Conservation (phyloP, 2,329 filamentous ascomycete genomes). For the Aspergillus spinulosporus region DNA sequence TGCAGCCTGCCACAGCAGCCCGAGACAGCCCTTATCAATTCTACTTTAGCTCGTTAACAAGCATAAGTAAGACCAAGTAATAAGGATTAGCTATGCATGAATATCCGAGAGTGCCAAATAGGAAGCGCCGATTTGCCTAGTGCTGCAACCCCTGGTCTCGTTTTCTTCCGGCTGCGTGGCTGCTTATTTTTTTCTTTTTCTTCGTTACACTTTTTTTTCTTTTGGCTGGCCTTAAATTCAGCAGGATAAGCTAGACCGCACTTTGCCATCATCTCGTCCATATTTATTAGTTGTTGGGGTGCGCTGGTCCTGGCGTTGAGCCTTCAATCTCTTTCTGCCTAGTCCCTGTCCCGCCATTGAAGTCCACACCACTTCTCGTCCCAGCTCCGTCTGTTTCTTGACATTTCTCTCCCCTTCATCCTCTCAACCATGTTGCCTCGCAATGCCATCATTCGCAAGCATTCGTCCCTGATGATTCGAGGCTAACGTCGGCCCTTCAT, state of each 20-base stretch:
- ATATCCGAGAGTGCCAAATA: slow-evolving; percentile 3
- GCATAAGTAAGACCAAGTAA: not conserved
- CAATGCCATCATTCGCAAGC: not conserved
- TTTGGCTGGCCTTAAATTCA: not conserved
- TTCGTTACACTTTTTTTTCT: not conserved
- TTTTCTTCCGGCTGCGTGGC: slow-evolving; percentile 2
- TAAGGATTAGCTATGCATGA: not conserved
- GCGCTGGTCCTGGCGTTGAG: not conserved
- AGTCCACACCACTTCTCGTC: not conserved
- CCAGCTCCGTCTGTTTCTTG: not conserved
- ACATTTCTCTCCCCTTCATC: not conserved
- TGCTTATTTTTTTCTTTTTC: not conserved
- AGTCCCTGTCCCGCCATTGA: not conserved
- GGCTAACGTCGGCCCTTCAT: slow-evolving; percentile 7
- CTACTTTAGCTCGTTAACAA: not conserved
- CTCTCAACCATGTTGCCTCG: slow-evolving; percentile 2
- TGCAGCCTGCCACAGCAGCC: not conserved
- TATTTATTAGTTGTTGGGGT: not conserved
- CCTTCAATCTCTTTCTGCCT: not conserved
- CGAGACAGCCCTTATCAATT: not conserved
- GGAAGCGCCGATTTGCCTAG: not conserved
- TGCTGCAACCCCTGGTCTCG: not conserved
- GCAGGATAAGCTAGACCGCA: not conserved
- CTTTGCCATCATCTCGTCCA: not conserved
- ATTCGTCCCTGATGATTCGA: slow-evolving; percentile 2